These are phyloP conservation scores for Penicillium salamii DNA, from an alignment of 495 filamentous ascomycete species.

Conservation along the genomic window DNA sequence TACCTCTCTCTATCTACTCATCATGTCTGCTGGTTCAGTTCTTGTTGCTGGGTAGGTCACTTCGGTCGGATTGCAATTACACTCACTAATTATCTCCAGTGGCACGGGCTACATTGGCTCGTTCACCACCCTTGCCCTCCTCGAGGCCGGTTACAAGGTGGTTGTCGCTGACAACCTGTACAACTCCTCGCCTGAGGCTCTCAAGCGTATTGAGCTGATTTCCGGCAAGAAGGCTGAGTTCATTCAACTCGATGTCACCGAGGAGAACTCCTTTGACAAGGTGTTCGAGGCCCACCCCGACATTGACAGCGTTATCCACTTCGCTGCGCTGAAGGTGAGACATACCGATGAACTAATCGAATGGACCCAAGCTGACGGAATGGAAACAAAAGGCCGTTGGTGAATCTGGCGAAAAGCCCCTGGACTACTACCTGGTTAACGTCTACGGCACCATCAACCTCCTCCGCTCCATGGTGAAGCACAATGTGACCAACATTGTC, in stretches of 20 bases:
- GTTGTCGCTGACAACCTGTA: constrained; percentile 93
- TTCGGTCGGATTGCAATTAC: constrained; percentile 2
- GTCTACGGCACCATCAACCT: constrained; percentile 90
- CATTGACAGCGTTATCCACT: constrained; percentile 98
- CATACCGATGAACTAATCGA: neutral
- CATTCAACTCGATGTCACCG: constrained; percentile 81
- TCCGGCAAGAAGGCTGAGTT: constrained; percentile 85
- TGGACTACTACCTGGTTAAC: constrained; percentile 97
- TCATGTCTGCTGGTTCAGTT: constrained; percentile 80
- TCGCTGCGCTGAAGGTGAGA: constrained; percentile 91
- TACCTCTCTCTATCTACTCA: constrained; percentile 17
- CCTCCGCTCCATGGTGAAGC: constrained; percentile 78
- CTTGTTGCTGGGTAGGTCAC: constrained; percentile 81
- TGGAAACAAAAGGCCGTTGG: constrained; percentile 77
- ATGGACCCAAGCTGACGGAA: constrained; percentile 9
- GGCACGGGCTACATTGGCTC: constrained; percentile 99
- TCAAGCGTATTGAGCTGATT: constrained; percentile 92
- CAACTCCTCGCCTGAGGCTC: constrained; percentile 85
- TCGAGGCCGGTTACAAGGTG: constrained; percentile 92
- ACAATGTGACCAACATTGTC: constrained; percentile 94
- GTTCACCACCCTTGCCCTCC: constrained; percentile 88
- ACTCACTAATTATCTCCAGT: constrained; percentile 47
- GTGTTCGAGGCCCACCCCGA: constrained; percentile 87
- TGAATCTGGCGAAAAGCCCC: constrained; percentile 89
- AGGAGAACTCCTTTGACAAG: constrained; percentile 76